These are phyloP conservation scores for Conringia planisiliqua DNA, from an alignment of 345 rosid genomes.

Conservation along the genomic window DNA sequence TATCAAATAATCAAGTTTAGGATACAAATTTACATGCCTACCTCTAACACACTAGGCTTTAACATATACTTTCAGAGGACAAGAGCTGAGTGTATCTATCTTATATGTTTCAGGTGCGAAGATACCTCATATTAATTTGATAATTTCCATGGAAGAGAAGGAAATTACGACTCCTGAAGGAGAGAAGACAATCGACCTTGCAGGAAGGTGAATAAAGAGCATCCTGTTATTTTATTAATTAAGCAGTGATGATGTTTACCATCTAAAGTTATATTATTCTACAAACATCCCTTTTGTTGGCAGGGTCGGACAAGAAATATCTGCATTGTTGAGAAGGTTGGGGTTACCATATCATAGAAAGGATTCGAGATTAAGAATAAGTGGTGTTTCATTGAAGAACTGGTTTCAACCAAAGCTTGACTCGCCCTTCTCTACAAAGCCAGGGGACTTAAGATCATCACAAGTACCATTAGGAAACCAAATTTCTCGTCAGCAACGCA, in stretches of 20 bases:
- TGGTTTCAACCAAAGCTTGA: slow-evolving; percentile 84
- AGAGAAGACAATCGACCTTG: slow-evolving; percentile 60
- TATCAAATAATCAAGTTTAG: neutral
- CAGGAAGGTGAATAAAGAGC: slow-evolving; percentile 53
- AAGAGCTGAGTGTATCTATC: neutral
- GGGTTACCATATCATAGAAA: slow-evolving; percentile 70
- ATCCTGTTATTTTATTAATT: neutral
- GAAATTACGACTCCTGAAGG: slow-evolving; percentile 45
- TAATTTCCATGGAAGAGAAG: slow-evolving; percentile 57
- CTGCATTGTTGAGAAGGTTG: slow-evolving; percentile 72
- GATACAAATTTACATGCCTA: neutral
- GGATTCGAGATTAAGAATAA: slow-evolving; percentile 69
- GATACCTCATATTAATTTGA: slow-evolving; percentile 63
- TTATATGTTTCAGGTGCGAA: slow-evolving; percentile 64
- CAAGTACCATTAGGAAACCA: slow-evolving; percentile 55
- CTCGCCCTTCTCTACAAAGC: slow-evolving; percentile 62
- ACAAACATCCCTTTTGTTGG: slow-evolving; percentile 20
- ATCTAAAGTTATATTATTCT: neutral
- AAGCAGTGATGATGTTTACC: neutral
- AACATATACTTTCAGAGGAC: neutral
- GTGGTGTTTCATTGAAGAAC: slow-evolving; percentile 64
- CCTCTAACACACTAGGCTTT: neutral
- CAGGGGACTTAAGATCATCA: slow-evolving; percentile 50
- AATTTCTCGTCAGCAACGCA: slow-evolving; percentile 70
- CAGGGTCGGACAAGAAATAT: slow-evolving; percentile 64